Base-by-base conservation (phyloP, 2,329 filamentous ascomycete genomes). In the Gliomastix tumulicola region DNA sequence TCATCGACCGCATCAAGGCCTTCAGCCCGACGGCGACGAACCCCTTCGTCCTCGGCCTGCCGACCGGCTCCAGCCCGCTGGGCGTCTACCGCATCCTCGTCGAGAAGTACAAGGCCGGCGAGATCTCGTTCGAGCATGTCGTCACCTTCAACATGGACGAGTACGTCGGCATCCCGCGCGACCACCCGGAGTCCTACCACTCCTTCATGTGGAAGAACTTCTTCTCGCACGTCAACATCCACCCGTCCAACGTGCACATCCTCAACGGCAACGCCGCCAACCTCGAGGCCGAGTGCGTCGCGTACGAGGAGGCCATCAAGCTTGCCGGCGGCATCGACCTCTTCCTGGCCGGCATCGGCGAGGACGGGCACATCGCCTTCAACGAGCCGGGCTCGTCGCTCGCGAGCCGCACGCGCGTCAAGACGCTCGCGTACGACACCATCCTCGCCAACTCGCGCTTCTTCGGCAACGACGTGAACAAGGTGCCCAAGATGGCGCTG, bases 61-160 rank as follows among this genome's bases (percentile, higher is more conserved):
- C 87, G 9, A 94, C 87, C 2, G 87, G 87, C 37, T 88, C 84
- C 50, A 89, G 82, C 44, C 87, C 87, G 3, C 74, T 88, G 42
- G 71, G 76, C 35, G 79, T 92, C 46, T 94, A 94, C 66, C 78
- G 79, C 56, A 72, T 81, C 47, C 73, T 94, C 19, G 86, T 92
- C 34, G 63, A 75, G 49, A 74, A 74, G 53, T 79, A 81, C 67
- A 84, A 84, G 62, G 71, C 75, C 45, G 81, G 80, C 51, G 63
- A 71, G 54, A 80, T 94, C 51, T 90, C 86, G 2, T 94, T 94
- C 57, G 80, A 82, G 53, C 77, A 94, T 82, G 85, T 94, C 51
- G 76, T 92, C 54, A 94, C 87, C 19, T 94, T 94, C 71, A 92
- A 92, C 62, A 92, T 92, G 87, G 87, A 94, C 62, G 87, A 94